Evolutionary conservation across 2,329 filamentous ascomycete species (phyloP), one percentile per base, ranked within the genome.

Genomic region (Beauveria australis): DNA sequence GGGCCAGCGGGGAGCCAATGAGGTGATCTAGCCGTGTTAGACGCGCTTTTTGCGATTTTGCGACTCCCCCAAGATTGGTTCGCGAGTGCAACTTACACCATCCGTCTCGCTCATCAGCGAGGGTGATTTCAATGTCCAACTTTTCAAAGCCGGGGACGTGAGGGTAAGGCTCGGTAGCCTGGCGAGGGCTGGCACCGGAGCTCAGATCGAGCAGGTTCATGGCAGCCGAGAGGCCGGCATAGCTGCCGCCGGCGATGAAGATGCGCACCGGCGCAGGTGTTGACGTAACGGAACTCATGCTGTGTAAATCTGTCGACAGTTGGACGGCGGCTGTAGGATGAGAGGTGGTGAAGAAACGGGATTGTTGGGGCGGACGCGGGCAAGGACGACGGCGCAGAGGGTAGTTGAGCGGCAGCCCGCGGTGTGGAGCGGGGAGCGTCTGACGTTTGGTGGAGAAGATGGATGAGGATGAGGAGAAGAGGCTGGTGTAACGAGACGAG

Each of bases 71-170:
- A 8, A 18, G 8, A 9, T 51, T 30, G 18, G 3, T 9, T 28
- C 18, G 37, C 40, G 8, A n/a, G 10, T 33, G 30, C 12, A 9
- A 61, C 86, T 67, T 77, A 92, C 89, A 92, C 71, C 85, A 92
- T n/a, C 89, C 89, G 76, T 92, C 89, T n/a, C 88, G 78, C 72
- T 92, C 88, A 67, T 92, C 89, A 26, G 90, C 84, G 24, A 92
- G 80, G 24, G 87, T 91, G 55, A 92, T 85, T 43, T 91, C 81
- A 16, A 90, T 73, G 1, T 83, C 78, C 49, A 87, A 76, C 26
- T 76, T 77, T 49, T 77, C 75, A 22, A 76, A 69, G 33, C 74
- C 68, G 64, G 74, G 65, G 66, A 78, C 66, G 68, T 80, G 74
- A 48, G 63, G 61, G 59, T 76, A 76, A n/a, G 67, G 67, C 40